These are phyloP conservation scores for Penicillium taxi DNA, from an alignment of 495 filamentous ascomycete species.

Conservation along the genomic window DNA sequence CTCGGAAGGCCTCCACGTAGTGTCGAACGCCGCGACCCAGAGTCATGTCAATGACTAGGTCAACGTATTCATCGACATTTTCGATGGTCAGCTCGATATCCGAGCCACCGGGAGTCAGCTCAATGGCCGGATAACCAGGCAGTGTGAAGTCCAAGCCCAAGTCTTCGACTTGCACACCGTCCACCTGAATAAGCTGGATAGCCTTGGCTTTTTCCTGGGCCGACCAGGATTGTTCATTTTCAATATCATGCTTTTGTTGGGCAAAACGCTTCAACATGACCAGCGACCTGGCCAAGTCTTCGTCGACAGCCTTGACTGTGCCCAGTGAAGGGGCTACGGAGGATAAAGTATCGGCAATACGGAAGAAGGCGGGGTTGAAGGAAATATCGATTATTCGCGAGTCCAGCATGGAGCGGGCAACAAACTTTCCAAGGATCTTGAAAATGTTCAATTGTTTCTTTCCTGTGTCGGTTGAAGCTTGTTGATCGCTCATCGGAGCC, in stretches of 20 bases:
- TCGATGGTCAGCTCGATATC: constrained; percentile 73
- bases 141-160: constrained; percentile 88
- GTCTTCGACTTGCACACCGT: constrained; percentile 74
- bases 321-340: constrained; percentile 79
- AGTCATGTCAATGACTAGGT: constrained; percentile 86
- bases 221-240: constrained; percentile 56
- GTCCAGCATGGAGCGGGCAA: constrained; percentile 96
- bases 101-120: constrained; percentile 67
- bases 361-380: constrained; percentile 97
- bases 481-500: constrained; percentile 77
- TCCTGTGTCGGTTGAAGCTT: constrained; percentile 64
- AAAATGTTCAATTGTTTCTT: constrained; percentile 80
- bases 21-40: constrained; percentile 76
- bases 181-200: constrained; percentile 58
- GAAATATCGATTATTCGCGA: constrained; percentile 96
- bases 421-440: constrained; percentile 94
- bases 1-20: constrained; percentile 86
- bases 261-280: constrained; percentile 85
- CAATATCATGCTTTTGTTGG: constrained; percentile 69
- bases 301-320: constrained; percentile 85
- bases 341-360: constrained; percentile 67
- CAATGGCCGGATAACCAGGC: constrained; percentile 85
- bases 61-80: constrained; percentile 81
- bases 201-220: constrained; percentile 61
- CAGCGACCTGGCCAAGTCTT: constrained; percentile 75